Conservation (phyloP, 179 eudicot genomes). For the Beta lomatogona region DNA sequence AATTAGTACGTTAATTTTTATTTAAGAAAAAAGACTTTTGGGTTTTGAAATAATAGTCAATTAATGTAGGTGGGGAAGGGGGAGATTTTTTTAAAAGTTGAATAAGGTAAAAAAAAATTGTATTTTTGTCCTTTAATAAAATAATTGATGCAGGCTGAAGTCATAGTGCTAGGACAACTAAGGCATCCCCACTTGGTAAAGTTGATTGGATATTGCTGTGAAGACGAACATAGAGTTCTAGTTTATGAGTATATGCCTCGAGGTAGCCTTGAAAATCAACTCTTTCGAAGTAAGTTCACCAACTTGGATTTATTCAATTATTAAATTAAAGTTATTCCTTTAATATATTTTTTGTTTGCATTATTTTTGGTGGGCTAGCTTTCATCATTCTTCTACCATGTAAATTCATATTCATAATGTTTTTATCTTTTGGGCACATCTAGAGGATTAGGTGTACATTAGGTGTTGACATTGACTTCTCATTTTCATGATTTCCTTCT, state of each 20-base stretch:
- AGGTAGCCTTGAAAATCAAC: conserved; percentile 76
- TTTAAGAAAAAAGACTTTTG: neutral
- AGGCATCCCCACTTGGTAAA: conserved; percentile 69
- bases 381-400: neutral
- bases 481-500: conserved; percentile 3
- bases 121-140: neutral
- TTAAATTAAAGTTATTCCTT: neutral
- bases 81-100: neutral
- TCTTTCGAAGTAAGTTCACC: conserved; percentile 63
- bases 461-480: conserved; percentile 26
- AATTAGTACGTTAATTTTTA: neutral
- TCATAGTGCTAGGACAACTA: conserved; percentile 69
- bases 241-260: conserved; percentile 76
- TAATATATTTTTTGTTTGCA: neutral
- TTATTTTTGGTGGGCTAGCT: neutral
- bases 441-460: conserved; percentile 31
- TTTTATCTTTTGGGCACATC: conserved; percentile 1
- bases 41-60: conserved; percentile 19
- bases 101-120: too few species aligned
- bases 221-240: conserved; percentile 66
- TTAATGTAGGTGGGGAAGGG: neutral
- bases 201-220: conserved; percentile 78
- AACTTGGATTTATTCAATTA: neutral
- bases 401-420: neutral
- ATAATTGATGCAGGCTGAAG: conserved; percentile 44